A percentile compares a stretch with the other conserved stretches of the same genome.
Conservation (phyloP, 2,329 filamentous ascomycete genomes). For the Pestalotiopsis sp. region DNA sequence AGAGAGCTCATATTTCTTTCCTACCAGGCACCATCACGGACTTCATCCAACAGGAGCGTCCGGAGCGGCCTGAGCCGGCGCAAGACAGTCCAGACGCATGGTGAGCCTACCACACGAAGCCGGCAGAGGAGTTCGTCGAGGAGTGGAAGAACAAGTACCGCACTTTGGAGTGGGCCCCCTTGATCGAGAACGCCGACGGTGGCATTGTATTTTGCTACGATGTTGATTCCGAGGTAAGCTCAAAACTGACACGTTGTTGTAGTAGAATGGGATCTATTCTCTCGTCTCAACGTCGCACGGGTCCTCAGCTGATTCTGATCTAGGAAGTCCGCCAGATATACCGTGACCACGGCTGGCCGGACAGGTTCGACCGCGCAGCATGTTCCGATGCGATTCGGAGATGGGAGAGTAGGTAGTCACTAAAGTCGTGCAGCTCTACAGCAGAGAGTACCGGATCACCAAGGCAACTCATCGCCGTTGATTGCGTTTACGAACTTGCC, state of each 20-base stretch:
- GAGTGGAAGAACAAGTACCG: slow-evolving; percentile 1
- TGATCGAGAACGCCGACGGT: background rate
- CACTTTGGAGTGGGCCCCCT: background rate
- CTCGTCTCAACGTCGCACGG: background rate
- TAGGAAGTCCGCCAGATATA: background rate
- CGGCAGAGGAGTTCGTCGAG: background rate
- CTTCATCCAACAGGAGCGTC: background rate
- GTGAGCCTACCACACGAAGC: background rate
- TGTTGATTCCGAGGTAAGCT: background rate
- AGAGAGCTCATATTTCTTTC: background rate
- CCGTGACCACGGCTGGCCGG: background rate
- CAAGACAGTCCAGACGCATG: background rate
- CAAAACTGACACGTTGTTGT: background rate
- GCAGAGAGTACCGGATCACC: background rate
- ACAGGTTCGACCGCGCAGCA: background rate
- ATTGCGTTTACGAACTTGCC: slow-evolving; percentile 8
- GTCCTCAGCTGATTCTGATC: background rate
- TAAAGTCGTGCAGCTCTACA: no score
- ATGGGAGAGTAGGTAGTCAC: background rate
- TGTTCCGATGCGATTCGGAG: background rate
- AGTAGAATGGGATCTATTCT: background rate
- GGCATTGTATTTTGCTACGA: background rate
- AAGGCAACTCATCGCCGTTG: background rate
- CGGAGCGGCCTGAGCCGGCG: background rate
- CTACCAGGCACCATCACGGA: background rate